Base-by-base conservation (phyloP, 345 rosid genomes). In the Murraya paniculata region DNA sequence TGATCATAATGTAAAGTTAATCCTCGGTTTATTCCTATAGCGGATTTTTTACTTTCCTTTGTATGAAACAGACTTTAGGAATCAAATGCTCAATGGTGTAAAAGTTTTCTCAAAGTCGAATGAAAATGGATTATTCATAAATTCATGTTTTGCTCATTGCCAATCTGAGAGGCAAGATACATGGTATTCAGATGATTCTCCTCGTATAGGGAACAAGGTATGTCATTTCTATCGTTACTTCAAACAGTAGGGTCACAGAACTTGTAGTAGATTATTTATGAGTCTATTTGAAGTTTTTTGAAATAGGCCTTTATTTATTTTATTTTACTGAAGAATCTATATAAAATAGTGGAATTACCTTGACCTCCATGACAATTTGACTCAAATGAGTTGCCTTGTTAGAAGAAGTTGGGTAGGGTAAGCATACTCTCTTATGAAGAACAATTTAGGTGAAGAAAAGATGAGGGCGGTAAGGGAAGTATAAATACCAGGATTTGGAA, bases 131-230 rank as follows among this genome's bases (percentile, higher is more conserved):
- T 50, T 92, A 62, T 95, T 94, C 85, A 88, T 94, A 81, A 95
- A 95, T 80, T 95, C 98, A 19, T 95, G 97, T 72, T 95, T 94
- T 45, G 93, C 98, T 6, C 99, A 95, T 75, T 93, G 98, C 87
- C 98, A 95, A 73, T 84, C 97, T 0, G 97, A 93, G 85, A 86
- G 86, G 75, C 97, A 92, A 35, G 98, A 92, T 68, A 91, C 98
- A 22, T 95, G 98, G 99, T 87, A 88, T 66, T 92, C 91, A n/a
- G 81, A 83, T 39, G 87, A 90, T 85, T 92, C 98, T 83, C 99
- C 97, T 27, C 80, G 70, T 24, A 64, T 93, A 25, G 72, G 78
- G 39, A 85, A 85, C 72, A 91, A 87, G 95, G 98, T 90, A 78
- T 65, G 70, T 66, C 39, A n/a, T 48, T 48, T 69, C 73, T 68